Evolutionary conservation across 352 stramenopile genomes (phyloP).

Genomic region (Globisporangium middletonii): DNA sequence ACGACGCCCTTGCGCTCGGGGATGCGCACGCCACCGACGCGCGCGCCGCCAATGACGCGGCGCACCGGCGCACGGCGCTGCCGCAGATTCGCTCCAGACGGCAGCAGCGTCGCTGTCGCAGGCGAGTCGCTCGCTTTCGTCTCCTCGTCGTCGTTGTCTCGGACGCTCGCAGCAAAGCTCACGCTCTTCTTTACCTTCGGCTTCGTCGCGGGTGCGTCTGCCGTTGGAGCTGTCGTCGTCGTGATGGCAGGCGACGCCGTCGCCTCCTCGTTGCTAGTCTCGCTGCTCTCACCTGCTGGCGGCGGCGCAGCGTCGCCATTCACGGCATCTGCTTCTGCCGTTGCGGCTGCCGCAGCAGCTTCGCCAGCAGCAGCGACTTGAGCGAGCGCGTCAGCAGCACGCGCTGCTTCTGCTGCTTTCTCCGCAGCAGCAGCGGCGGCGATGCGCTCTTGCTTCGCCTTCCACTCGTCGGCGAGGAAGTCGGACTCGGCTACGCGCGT

Average conservation of each 20-base stretch:
- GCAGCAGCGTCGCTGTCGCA: neutral
- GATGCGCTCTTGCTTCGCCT: conserved; percentile 26
- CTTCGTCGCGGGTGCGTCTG: conserved; percentile 9
- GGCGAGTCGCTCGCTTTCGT: conserved; percentile 15
- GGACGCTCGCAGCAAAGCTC: conserved; percentile 43
- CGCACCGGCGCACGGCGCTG: conserved; percentile 21
- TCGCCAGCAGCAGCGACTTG: neutral
- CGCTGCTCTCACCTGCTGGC: neutral
- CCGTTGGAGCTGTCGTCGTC: conserved; percentile 10
- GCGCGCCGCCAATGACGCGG: conserved; percentile 23
- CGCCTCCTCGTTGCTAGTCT: neutral
- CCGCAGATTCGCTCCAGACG: conserved; percentile 2
- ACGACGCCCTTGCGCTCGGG: conserved; percentile 59
- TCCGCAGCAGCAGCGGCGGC: conserved; percentile 8
- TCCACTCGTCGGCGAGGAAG: conserved; percentile 66
- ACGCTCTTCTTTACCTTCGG: conserved; percentile 41
- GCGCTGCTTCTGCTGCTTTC: conserved; percentile 3
- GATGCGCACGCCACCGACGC: conserved; percentile 15
- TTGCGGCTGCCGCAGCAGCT: neutral
- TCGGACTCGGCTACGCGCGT: conserved; percentile 47
- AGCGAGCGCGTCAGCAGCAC: neutral
- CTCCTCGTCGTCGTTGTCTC: conserved; percentile 20
- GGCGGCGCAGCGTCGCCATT: too few relatives aligned
- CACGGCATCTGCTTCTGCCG: neutral
- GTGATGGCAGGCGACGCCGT: conserved; percentile 8